Evolutionary conservation across 257 asterid species (phyloP), one percentile per base, ranked within the genome.

Genomic region (Jacaranda copaia): DNA sequence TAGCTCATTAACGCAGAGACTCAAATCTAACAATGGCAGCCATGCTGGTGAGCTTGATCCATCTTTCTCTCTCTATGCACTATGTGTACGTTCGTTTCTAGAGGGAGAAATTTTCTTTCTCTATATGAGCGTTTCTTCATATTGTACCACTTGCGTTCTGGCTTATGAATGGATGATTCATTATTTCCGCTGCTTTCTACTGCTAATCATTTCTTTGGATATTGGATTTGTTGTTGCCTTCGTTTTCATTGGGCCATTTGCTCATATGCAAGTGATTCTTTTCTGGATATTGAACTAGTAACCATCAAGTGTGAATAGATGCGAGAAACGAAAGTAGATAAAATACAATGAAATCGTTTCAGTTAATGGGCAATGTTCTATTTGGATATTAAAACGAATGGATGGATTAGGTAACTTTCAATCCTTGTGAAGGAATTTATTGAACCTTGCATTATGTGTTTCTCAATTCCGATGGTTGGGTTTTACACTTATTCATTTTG

Each of bases 21-120:
- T 82, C 67, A 65, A 70, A 39, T 70, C 79, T 43, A 63, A 75
- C 78, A 75, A 85, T 82, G 86, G 60, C 85, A 10, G 11, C 80
- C 75, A 85, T 85, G 88, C 5, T 85, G 88, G 88, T 85, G 60
- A 81, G 86, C 68, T 81, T 10, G 79, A 81, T 79, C 79, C 40
- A 32, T 40, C 72, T 57, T 15, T 63, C 59, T 32, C 51, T 57
- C 7, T 57, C 20, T 74, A 14, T 43, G 38, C 19, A 57, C 20
- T 48, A 19, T 51, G 11, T 25, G 16, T 58, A 14, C 51, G 3
- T 57, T 57, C 45, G 38, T 74, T 52, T 45, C 20, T 20, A 16
- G 40, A 36, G 76, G 49, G 20, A 5, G 8, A 48, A 39, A 49
- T 35, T 1, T n/a, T 43, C 19, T 25, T 12, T 32, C 32, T 25